A percentile compares a stretch with the other conserved stretches of the same genome.
phyloP scores from a whole-genome alignment of 306 rosid genomes.

The Cicer yamashitae region DNA sequence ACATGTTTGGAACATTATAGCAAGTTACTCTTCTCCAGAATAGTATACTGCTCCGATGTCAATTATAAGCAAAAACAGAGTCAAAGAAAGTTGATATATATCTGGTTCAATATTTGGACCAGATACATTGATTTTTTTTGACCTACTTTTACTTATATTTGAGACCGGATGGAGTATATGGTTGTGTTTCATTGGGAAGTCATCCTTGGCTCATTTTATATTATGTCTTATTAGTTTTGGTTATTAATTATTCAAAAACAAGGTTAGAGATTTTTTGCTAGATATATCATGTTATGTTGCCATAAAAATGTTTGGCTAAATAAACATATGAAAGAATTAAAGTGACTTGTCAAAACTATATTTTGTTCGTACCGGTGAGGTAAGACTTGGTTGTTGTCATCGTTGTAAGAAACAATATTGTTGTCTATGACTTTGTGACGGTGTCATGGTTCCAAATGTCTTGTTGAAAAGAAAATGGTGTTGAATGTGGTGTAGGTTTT shows the following conservation, averaged over 20 bases:
- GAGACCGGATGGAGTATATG: constrained; percentile 21
- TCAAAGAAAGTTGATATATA: too few species aligned
- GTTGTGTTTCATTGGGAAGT: constrained; percentile 63
- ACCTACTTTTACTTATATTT: background rate
- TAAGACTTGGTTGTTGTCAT: background rate
- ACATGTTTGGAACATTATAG: constrained; percentile 22
- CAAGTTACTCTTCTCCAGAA: constrained; percentile 30
- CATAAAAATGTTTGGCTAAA: constrained; percentile 38
- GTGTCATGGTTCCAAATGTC: background rate
- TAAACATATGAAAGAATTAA: constrained; percentile 6
- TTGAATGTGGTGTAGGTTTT: constrained; percentile 1
- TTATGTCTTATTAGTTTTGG: constrained; percentile 33
- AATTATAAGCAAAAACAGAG: too few species aligned
- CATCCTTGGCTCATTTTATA: constrained; percentile 77
- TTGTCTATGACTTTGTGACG: constrained; percentile 1
- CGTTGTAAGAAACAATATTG: background rate
- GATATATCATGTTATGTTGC: constrained; percentile 20
- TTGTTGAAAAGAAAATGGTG: background rate
- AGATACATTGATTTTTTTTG: too few species aligned
- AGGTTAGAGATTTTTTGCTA: constrained; percentile 37
- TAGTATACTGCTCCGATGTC: too few species aligned
- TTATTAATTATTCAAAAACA: constrained; percentile 28
- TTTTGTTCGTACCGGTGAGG: background rate
- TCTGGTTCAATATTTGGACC: too few species aligned
- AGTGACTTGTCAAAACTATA: constrained; percentile 18